These are phyloP conservation scores for Stagonosporopsis rhizophila DNA, from an alignment of 2,329 filamentous ascomycete species.

Conservation along the genomic window DNA sequence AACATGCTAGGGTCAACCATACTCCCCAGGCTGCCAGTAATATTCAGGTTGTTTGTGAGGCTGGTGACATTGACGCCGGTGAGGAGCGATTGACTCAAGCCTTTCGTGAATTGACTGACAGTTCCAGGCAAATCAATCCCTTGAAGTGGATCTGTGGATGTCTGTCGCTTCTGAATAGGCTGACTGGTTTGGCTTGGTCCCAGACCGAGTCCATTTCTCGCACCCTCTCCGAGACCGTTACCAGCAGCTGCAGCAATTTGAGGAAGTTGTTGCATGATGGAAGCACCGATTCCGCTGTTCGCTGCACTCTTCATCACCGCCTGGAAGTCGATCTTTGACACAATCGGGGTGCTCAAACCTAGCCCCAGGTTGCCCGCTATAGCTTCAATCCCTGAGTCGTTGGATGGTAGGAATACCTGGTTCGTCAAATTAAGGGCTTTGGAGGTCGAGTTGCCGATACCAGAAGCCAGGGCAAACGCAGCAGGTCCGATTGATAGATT, in stretches of 20 bases:
- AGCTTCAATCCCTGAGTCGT: slow-evolving; percentile 25
- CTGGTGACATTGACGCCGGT: slow-evolving; percentile 28
- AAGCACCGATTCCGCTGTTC: slow-evolving; percentile 9
- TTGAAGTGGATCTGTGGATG: slow-evolving; percentile 6
- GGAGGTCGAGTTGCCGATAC: slow-evolving; percentile 38
- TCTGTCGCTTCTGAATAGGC: slow-evolving; percentile 20
- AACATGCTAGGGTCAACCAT: slow-evolving; percentile 24
- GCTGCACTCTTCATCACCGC: slow-evolving; percentile 23
- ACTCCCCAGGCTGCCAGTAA: neutral
- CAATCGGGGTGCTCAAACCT: slow-evolving; percentile 34
- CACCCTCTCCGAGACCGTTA: slow-evolving; percentile 37
- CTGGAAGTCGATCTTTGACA: slow-evolving; percentile 31
- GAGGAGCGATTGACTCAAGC: slow-evolving; percentile 37
- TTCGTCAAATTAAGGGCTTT: slow-evolving; percentile 35
- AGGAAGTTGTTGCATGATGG: slow-evolving; percentile 30
- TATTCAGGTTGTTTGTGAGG: slow-evolving; percentile 9
- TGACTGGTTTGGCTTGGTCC: neutral
- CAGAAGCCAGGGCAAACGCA: slow-evolving; percentile 36
- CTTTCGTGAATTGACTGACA: slow-evolving; percentile 32
- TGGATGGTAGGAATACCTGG: slow-evolving; percentile 25
- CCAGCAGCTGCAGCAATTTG: slow-evolving; percentile 38
- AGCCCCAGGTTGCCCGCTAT: slow-evolving; percentile 40
- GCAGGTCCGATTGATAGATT: slow-evolving; percentile 25
- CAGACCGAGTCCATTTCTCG: slow-evolving; percentile 32
- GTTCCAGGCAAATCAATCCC: slow-evolving; percentile 25